Evolutionary conservation across 345 rosid species (phyloP), one percentile per base, ranked within the genome.

Genomic region (Clausena lansium): DNA sequence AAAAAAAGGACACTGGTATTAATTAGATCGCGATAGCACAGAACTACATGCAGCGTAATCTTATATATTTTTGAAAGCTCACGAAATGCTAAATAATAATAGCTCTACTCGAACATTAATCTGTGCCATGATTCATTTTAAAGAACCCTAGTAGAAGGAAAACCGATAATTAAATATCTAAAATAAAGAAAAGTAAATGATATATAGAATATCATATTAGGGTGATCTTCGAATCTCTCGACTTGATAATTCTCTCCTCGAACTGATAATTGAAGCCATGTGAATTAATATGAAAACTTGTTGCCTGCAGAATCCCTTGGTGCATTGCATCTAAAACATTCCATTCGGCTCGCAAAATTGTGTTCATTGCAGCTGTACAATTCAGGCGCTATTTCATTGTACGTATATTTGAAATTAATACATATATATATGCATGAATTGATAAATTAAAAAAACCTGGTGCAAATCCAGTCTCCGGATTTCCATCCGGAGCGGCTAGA

Each of bases 321-420:
- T 2, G 98, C 96, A 82, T 88, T 92, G 93, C 99, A 95, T 78
- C 91, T 85, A 84, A 92, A 95, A 71, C 99, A 93, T 80, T 95
- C 96, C 75, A 77, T 93, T 79, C 99, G 86, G 84, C 93, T 95
- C 13, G 99, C 99, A 41, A 93, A 95, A 86, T 95, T 95, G 78
- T 95, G 99, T 80, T 89, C 94, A 28, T 93, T 91, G 85, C 98
- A 95, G 7, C 98, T 93, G 81, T 32, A 13, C 13, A 54, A 36
- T 61, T 41, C 22, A 64, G 66, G 6, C 7, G 22, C 17, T 17
- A 17, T 52, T 52, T 45, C 50, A 45, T 13, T 13, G 50, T 45
- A 45, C 4, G 15, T 10, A 41, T 41, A 3, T 41, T 41, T 41
- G 6, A 50, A 50, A 50, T 50, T 50, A 50, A 15, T 15, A 50